Evolutionary conservation across 2,329 filamentous ascomycete genomes (phyloP).

Genomic region (Aspergillus unguis): DNA sequence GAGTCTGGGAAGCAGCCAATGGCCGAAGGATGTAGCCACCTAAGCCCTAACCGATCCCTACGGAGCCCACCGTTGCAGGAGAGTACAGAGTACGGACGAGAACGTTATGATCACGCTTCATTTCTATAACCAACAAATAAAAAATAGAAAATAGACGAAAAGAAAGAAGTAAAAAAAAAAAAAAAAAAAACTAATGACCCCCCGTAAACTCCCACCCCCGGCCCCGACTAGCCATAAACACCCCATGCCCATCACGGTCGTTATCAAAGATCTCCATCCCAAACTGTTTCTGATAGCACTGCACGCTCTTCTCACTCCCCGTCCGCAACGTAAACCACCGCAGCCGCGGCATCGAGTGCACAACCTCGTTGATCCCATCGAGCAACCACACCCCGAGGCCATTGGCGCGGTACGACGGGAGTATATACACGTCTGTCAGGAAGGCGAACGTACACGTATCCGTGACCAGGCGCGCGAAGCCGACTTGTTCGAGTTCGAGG

Average conservation of each 20-base stretch:
- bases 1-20: too few species aligned
- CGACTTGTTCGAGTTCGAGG: slow-evolving; percentile 44
- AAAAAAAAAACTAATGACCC: too few species aligned
- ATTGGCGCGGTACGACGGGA: slow-evolving; percentile 56
- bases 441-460: slow-evolving; percentile 68
- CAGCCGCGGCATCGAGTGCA: slow-evolving; percentile 57
- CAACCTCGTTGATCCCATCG: slow-evolving; percentile 55
- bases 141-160: too few species aligned
- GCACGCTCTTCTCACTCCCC: slow-evolving; percentile 16
- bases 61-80: too few species aligned
- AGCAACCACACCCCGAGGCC: slow-evolving; percentile 67
- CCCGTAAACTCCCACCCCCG: background rate
- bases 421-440: slow-evolving; percentile 66
- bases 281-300: slow-evolving; percentile 21
- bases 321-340: slow-evolving; percentile 54
- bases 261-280: slow-evolving; percentile 18
- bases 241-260: background rate
- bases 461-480: slow-evolving; percentile 63
- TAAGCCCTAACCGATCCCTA: too few species aligned
- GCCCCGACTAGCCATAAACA: slow-evolving; percentile 13
- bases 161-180: too few species aligned
- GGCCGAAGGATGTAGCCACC: too few species aligned
- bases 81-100: too few species aligned
- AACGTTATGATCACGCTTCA: too few species aligned
- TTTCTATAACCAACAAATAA: too few species aligned